These are phyloP conservation scores for Sugiyamaella chiloensis DNA, from an alignment of 805 yeast genomes.

Conservation along the genomic window DNA sequence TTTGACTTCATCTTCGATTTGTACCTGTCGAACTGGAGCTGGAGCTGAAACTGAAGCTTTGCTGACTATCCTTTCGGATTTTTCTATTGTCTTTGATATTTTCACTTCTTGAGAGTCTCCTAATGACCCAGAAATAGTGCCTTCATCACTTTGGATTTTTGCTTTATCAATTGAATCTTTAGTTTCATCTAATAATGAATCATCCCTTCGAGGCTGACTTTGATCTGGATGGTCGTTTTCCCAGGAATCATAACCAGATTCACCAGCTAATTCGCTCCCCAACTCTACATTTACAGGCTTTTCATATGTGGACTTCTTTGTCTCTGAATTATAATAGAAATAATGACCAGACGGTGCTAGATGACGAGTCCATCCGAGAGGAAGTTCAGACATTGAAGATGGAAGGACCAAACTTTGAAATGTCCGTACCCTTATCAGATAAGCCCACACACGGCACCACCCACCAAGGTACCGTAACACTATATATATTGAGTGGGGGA, in stretches of 20 bases:
- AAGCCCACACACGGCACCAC: too few species aligned
- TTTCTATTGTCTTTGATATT: too few species aligned
- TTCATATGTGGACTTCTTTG: slow-evolving; percentile 40
- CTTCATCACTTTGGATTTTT: neutral
- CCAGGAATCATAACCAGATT: too few species aligned
- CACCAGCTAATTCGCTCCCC: slow-evolving; percentile 8
- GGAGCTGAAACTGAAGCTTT: too few species aligned
- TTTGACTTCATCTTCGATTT: neutral
- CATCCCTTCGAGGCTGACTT: neutral
- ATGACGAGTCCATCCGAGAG: slow-evolving; percentile 39
- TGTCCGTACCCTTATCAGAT: neutral
- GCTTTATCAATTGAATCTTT: neutral
- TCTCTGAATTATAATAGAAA: slow-evolving; percentile 39
- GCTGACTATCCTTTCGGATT: too few species aligned
- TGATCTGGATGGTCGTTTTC: neutral
- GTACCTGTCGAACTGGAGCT: neutral
- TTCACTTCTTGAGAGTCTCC: neutral
- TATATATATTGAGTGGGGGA: too few species aligned
- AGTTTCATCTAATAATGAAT: too few species aligned
- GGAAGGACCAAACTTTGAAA: neutral
- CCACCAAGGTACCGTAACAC: too few species aligned
- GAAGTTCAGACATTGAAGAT: slow-evolving; percentile 16
- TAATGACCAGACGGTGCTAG: slow-evolving; percentile 39
- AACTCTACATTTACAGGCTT: slow-evolving; percentile 35
- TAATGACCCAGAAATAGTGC: neutral